These are phyloP conservation scores for Beauveria sp. DNA, from an alignment of 2,329 filamentous ascomycete species.

Conservation along the genomic window DNA sequence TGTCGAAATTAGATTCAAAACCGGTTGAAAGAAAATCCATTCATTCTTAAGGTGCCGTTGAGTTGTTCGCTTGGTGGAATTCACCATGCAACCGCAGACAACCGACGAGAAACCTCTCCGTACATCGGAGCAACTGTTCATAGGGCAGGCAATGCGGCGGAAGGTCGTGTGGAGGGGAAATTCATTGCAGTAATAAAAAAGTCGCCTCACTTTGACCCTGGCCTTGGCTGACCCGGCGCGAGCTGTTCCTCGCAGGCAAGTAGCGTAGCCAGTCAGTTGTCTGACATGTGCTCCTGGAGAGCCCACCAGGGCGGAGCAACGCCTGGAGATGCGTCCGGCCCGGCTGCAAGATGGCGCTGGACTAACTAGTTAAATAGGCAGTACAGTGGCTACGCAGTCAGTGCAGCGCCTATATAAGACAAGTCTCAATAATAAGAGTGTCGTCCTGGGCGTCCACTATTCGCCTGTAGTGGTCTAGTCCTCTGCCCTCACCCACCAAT, in stretches of 20 bases:
- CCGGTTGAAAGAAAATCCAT: no score
- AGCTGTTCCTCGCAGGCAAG: neutral
- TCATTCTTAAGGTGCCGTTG: no score
- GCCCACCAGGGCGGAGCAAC: neutral
- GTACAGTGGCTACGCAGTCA: neutral
- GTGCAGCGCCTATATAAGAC: no score
- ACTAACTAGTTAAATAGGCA: neutral
- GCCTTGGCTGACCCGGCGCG: constrained; percentile 15
- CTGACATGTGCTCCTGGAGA: constrained; percentile 18
- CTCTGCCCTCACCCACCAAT: constrained; percentile 7
- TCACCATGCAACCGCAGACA: neutral
- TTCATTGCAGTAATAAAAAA: neutral
- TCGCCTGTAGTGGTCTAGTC: neutral
- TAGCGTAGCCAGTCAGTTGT: constrained; percentile 16
- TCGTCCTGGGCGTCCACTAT: neutral
- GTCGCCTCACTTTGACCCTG: constrained; percentile 10
- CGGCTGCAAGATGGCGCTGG: constrained; percentile 2
- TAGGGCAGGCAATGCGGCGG: neutral
- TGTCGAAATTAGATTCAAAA: neutral
- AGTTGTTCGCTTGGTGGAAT: neutral
- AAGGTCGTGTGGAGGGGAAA: neutral
- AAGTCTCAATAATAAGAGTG: no score
- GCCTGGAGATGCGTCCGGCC: constrained; percentile 5
- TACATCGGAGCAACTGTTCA: constrained; percentile 1
- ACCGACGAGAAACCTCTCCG: neutral